Conservation (phyloP, 768 basidiomycete species). For the Lactifluus volemus region DNA sequence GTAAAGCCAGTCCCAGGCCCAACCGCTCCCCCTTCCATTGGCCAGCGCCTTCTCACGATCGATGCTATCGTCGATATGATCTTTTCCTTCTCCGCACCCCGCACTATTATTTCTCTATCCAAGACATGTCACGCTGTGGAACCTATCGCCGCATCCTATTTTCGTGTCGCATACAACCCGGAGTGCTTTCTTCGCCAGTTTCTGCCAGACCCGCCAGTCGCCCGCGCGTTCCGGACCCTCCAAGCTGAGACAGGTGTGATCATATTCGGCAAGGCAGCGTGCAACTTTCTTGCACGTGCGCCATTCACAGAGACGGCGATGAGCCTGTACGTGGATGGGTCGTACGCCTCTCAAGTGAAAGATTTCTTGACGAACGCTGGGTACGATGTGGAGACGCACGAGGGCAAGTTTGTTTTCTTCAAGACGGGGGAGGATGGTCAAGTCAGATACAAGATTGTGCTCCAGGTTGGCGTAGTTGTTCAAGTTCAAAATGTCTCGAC, state of each 20-base stretch:
- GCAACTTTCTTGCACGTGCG: conserved; percentile 2
- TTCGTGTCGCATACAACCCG: conserved; percentile 13
- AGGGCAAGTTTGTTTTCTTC: background rate
- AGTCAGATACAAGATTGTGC: background rate
- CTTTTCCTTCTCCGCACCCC: conserved; percentile 54
- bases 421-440: background rate
- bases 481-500: background rate
- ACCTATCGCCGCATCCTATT: conserved; percentile 13
- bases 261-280: background rate
- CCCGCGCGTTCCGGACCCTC: conserved; percentile 2
- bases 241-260: conserved; percentile 6
- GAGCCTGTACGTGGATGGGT: conserved; percentile 1
- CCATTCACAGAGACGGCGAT: background rate
- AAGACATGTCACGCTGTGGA: conserved; percentile 7
- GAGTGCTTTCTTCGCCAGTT: conserved; percentile 6
- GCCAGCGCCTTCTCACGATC: conserved; percentile 55
- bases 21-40: conserved; percentile 35
- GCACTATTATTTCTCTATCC: conserved; percentile 21
- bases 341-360: background rate
- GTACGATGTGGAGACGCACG: background rate
- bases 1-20: background rate
- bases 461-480: background rate
- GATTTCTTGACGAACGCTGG: conserved; percentile 2
- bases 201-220: background rate
- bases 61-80: conserved; percentile 34